Conservation (phyloP, 257 asterid genomes). For the Solanum pennellii region DNA sequence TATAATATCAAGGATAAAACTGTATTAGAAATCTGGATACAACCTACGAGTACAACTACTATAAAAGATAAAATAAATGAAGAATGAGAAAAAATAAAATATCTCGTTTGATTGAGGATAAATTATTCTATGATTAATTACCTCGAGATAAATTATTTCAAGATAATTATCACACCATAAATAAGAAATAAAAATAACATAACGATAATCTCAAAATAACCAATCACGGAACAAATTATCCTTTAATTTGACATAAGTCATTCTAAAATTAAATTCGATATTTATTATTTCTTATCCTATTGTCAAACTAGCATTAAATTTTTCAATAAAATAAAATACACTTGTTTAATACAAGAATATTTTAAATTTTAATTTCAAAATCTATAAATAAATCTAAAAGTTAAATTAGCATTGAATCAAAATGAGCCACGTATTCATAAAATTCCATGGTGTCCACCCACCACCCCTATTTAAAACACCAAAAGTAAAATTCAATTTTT, state of each 20-base stretch:
- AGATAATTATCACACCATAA: neutral
- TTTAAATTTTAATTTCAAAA: neutral
- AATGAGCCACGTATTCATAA: neutral
- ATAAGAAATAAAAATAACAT: too few relatives aligned
- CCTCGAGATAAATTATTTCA: too few relatives aligned
- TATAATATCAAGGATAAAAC: too few relatives aligned
- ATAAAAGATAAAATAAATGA: neutral
- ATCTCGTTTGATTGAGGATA: too few relatives aligned
- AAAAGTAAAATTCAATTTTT: neutral
- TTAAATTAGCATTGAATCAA: neutral
- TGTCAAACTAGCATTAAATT: neutral
- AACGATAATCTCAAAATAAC: too few relatives aligned
- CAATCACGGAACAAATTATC: too few relatives aligned
- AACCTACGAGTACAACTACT: neutral
- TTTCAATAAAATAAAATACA: neutral
- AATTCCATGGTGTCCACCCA: neutral
- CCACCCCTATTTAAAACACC: neutral
- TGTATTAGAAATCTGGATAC: neutral
- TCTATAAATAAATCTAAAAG: neutral
- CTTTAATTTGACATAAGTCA: neutral
- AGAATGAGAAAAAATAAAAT: too few relatives aligned
- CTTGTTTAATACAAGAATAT: neutral
- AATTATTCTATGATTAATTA: too few relatives aligned
- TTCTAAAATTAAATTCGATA: rapidly evolving
- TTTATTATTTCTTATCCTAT: neutral